Percentiles rank a stretch among this genome's conserved stretches.
Conservation (phyloP, 345 rosid species). For the Dipteronia sinensis region DNA sequence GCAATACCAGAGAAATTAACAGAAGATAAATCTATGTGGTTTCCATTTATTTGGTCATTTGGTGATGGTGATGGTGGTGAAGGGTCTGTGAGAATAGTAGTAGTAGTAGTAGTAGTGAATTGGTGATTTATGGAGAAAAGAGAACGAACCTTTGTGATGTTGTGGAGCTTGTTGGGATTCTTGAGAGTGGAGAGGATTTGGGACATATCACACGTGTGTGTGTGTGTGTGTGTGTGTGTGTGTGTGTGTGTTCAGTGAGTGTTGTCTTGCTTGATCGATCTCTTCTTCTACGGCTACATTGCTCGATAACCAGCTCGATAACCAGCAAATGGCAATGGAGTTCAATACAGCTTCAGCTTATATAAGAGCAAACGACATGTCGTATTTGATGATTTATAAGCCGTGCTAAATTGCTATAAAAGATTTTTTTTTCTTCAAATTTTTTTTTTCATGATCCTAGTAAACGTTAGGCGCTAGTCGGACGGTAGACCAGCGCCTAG, state of each 20-base stretch:
- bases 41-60: slow-evolving; percentile 14
- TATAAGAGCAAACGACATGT: background rate
- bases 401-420: too few relatives aligned
- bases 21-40: slow-evolving; percentile 36
- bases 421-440: too few relatives aligned
- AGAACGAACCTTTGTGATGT: slow-evolving; percentile 30
- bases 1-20: slow-evolving; percentile 30
- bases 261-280: background rate
- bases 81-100: slow-evolving; percentile 19
- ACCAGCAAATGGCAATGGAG: background rate
- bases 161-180: slow-evolving; percentile 23
- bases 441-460: too few relatives aligned
- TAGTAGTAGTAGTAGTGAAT: slow-evolving; percentile 8
- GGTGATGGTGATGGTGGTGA: slow-evolving; percentile 20
- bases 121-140: slow-evolving; percentile 23
- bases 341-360: background rate
- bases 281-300: slow-evolving; percentile 7
- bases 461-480: too few relatives aligned
- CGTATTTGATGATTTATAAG: background rate
- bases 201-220: slow-evolving; percentile 30
- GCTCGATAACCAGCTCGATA: slow-evolving; percentile 1
- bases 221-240: too few relatives aligned
- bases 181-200: slow-evolving; percentile 34
- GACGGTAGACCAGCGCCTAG: too few relatives aligned
- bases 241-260: background rate